Evolutionary conservation across 768 basidiomycete species (phyloP).

Genomic region (Kockovaella imperatae): DNA sequence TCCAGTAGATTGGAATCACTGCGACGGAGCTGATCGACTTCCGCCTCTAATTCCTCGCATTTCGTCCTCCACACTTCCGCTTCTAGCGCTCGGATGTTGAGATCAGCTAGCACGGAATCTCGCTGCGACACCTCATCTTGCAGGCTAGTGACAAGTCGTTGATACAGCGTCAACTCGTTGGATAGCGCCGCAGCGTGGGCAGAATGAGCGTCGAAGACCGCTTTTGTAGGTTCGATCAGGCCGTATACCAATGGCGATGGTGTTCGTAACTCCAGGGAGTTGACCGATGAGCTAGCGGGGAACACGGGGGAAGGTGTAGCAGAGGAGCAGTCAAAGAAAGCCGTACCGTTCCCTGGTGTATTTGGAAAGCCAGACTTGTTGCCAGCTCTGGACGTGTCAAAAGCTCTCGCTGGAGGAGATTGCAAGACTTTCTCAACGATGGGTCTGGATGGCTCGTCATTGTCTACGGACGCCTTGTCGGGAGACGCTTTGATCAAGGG

Average conservation of each 20-base stretch:
- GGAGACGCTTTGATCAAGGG: conserved; percentile 13
- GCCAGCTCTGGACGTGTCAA: too few species aligned
- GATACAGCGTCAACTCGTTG: conserved; percentile 26
- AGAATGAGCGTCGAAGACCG: conserved; percentile 27
- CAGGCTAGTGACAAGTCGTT: conserved; percentile 15
- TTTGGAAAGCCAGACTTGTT: background rate
- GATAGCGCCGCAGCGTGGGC: conserved; percentile 24
- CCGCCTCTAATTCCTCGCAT: conserved; percentile 9
- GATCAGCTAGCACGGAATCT: conserved; percentile 25
- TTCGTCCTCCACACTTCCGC: conserved; percentile 21
- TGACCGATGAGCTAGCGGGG: conserved; percentile 4
- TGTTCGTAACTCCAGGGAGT: background rate
- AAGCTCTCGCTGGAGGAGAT: background rate
- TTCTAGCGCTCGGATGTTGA: conserved; percentile 24
- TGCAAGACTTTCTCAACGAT: too few species aligned
- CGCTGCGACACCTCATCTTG: conserved; percentile 30
- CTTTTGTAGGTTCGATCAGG: conserved; percentile 22
- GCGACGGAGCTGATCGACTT: background rate
- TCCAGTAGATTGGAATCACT: background rate
- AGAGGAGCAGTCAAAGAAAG: conserved; percentile 30
- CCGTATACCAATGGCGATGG: conserved; percentile 5
- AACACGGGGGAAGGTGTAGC: conserved; percentile 14
- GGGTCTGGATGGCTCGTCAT: conserved; percentile 7
- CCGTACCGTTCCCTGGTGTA: conserved; percentile 16
- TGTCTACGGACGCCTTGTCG: background rate